A percentile compares a stretch with the other conserved stretches of the same genome.
phyloP scores from a whole-genome alignment of 1,284 basidiomycete species.

The Afroboletus lepidellus region DNA sequence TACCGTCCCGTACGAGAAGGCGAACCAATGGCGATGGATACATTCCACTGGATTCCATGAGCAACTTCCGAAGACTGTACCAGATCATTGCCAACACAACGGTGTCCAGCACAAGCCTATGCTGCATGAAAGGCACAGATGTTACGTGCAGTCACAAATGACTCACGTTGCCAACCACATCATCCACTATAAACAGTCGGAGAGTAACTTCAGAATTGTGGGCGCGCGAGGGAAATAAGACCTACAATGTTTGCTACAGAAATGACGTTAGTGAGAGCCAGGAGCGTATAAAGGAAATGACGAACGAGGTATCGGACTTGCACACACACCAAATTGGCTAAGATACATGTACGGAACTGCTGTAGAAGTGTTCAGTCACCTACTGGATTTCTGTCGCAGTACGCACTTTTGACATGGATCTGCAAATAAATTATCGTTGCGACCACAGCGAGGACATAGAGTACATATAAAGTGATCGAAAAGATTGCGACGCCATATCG shows the following conservation, averaged over 20 bases:
- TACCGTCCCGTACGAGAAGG: conserved; percentile 14
- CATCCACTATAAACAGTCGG: background rate
- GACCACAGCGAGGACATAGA: conserved; percentile 6
- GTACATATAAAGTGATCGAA: conserved; percentile 5
- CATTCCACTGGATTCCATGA: background rate
- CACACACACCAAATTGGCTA: background rate
- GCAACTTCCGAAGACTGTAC: conserved; percentile 9
- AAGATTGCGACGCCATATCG: conserved; percentile 1
- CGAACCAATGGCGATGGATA: conserved; percentile 7
- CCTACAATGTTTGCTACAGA: background rate
- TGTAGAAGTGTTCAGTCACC: background rate
- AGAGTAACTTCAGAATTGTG: background rate
- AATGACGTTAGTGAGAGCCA: background rate
- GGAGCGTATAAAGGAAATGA: background rate
- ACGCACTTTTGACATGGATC: background rate
- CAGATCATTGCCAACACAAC: conserved; percentile 4
- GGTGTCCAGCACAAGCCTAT: conserved; percentile 10
- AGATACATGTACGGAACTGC: background rate
- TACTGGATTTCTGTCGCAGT: too few relatives aligned
- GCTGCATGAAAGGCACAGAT: background rate
- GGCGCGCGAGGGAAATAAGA: background rate
- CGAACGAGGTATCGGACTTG: too few relatives aligned
- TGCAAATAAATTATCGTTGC: conserved; percentile 1
- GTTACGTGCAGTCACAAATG: background rate
- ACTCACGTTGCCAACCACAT: background rate